Percentiles rank a stretch among this genome's conserved stretches.
phyloP scores from a whole-genome alignment of 148 eudicot species.

The Pharnaceum exiguum region DNA sequence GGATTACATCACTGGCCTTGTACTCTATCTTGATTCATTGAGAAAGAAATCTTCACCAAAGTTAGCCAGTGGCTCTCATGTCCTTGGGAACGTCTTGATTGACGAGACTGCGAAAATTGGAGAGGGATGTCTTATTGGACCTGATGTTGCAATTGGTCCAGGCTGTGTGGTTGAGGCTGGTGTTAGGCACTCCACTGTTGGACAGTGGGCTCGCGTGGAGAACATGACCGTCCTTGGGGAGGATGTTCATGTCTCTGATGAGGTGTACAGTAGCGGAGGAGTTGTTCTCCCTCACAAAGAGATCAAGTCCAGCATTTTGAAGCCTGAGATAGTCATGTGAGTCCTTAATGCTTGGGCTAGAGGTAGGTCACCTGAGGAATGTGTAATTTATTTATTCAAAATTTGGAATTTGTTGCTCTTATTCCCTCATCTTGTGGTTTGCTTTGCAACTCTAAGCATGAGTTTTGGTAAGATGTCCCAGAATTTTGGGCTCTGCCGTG shows the following conservation, averaged over 20 bases:
- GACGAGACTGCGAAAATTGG: slow-evolving; percentile 81
- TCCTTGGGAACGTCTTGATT: slow-evolving; percentile 75
- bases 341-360: neutral
- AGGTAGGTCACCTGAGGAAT: slow-evolving; percentile 2
- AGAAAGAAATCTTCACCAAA: slow-evolving; percentile 54
- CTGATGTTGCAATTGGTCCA: slow-evolving; percentile 91
- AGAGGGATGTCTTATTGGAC: slow-evolving; percentile 91
- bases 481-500: no score
- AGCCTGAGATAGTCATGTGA: slow-evolving; percentile 97
- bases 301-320: slow-evolving; percentile 81
- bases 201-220: slow-evolving; percentile 88
- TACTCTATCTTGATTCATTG: slow-evolving; percentile 78
- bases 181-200: slow-evolving; percentile 90
- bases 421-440: neutral
- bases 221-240: slow-evolving; percentile 91
- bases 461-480: no score
- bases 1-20: slow-evolving; percentile 85
- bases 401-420: neutral
- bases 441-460: neutral
- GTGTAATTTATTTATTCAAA: slow-evolving; percentile 18
- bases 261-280: slow-evolving; percentile 81
- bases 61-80: slow-evolving; percentile 56
- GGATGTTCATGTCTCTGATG: slow-evolving; percentile 85
- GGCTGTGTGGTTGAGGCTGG: slow-evolving; percentile 91
- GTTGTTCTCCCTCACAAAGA: slow-evolving; percentile 89